Evolutionary conservation across 768 basidiomycete species (phyloP).

Genomic region (Auricularia sp.): DNA sequence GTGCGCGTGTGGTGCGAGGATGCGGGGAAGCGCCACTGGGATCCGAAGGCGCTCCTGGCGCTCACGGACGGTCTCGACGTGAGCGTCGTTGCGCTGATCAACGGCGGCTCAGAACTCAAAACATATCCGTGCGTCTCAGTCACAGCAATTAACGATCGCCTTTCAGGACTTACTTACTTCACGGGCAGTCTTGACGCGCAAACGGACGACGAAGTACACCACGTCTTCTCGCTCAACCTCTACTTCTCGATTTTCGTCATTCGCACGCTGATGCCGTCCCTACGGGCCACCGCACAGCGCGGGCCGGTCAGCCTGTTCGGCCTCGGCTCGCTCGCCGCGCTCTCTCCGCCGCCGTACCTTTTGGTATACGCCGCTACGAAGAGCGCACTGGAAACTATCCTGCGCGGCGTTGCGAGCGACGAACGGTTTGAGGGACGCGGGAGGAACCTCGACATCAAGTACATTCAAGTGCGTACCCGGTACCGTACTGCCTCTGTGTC

Average conservation of each 20-base stretch:
- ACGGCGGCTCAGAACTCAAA: slow-evolving; percentile 5
- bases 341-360: slow-evolving; percentile 7
- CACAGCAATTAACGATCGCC: no score
- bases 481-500: no score
- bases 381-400: slow-evolving; percentile 5
- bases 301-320: slow-evolving; percentile 3
- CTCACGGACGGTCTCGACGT: slow-evolving; percentile 7
- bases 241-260: slow-evolving; percentile 8
- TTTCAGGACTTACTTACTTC: no score
- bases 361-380: slow-evolving; percentile 7
- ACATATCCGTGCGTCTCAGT: neutral
- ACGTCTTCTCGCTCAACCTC: slow-evolving; percentile 3
- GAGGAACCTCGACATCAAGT: neutral
- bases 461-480: neutral
- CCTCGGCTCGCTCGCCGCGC: slow-evolving; percentile 8
- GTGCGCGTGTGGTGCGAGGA: neutral
- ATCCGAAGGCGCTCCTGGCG: slow-evolving; percentile 4
- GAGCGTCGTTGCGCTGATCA: slow-evolving; percentile 7
- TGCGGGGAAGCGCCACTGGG: slow-evolving; percentile 6
- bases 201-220: slow-evolving; percentile 3
- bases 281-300: neutral
- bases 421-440: slow-evolving; percentile 3
- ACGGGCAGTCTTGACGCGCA: slow-evolving; percentile 6
- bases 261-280: slow-evolving; percentile 7
- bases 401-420: slow-evolving; percentile 4